Evolutionary conservation across 1,139 yeast species (phyloP).

Genomic region (Nematodospora anomalae): DNA sequence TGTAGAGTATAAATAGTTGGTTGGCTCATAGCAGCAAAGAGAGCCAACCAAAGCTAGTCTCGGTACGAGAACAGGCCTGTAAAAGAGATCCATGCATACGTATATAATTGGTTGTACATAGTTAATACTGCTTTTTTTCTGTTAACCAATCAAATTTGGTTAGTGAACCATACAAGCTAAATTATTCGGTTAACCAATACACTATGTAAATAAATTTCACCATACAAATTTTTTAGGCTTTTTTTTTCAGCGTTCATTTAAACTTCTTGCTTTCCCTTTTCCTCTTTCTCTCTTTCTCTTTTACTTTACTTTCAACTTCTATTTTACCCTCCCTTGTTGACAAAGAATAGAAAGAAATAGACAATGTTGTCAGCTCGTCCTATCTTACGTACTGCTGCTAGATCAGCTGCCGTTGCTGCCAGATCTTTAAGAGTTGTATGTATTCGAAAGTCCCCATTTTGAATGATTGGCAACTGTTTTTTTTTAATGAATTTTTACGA

Average conservation of each 20-base stretch:
- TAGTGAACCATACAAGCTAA: too few relatives aligned
- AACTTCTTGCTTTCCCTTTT: conserved; percentile 6
- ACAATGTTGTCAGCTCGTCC: conserved; percentile 80
- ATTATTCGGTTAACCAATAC: conserved; percentile 2
- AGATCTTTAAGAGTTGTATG: conserved; percentile 66
- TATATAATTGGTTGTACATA: neutral
- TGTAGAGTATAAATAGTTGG: too few relatives aligned
- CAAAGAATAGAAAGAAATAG: conserved; percentile 11
- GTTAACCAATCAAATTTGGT: neutral
- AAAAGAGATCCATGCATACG: neutral
- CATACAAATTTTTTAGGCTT: conserved; percentile 7
- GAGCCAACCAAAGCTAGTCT: neutral
- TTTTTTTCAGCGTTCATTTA: conserved; percentile 7
- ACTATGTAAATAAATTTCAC: conserved; percentile 7
- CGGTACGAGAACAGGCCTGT: too few relatives aligned
- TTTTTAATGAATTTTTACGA: neutral
- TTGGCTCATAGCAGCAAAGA: too few relatives aligned
- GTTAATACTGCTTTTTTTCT: neutral
- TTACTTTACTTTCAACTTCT: conserved; percentile 9
- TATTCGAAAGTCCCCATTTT: conserved; percentile 20
- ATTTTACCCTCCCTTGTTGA: conserved; percentile 15
- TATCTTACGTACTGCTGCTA: conserved; percentile 78
- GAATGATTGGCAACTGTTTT: neutral
- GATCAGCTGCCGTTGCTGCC: conserved; percentile 71
- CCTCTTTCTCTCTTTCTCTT: conserved; percentile 2